Evolutionary conservation across 495 filamentous ascomycete species (phyloP), one percentile per base, ranked within the genome.

Genomic region (Penicillium coffeae): DNA sequence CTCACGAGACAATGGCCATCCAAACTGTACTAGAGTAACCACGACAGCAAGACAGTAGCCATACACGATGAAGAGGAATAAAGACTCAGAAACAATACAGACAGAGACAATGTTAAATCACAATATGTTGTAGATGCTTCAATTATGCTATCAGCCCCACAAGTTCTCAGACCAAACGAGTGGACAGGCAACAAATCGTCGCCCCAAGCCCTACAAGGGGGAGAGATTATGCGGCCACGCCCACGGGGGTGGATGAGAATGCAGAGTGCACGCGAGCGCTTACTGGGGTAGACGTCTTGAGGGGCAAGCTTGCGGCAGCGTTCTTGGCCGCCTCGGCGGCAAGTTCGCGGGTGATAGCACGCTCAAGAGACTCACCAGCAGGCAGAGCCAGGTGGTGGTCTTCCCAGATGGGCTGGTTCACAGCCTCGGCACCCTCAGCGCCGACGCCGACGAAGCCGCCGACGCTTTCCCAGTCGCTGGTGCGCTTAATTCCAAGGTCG

Each of bases 361-460:
- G 45, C 45, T 75, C 70, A 15, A 72, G 48, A 30, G 59, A 42
- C 51, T 72, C 69, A 22, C 38, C 43, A 20, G 80, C 66, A 21
- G 72, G 71, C 48, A 95, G 72, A 21, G 84, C 88, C 37, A 97
- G 79, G 74, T 96, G 92, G 56, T 80, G 72, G 56, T 94, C 82
- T 16, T 88, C 88, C 92, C 92, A 97, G 27, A 97, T 84, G 34
- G 83, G 82, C 56, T 83, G 73, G 52, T 81, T 74, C 15, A 73
- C 75, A 34, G 68, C 73, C 36, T 77, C 72, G 9, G 74, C 75
- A 4, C 74, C 79, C 37, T 84, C 71, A 27, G 86, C 83, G 20
- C 92, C 92, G 15, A 97, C 92, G 34, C 92, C 92, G 42, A 95
- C 88, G 58, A 96, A 95, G 3, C 93, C 94, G 7, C 94, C 93